Evolutionary conservation across 257 asterid genomes (phyloP), one percentile per base, ranked within the genome.

Genomic region (Perilla frutescens): DNA sequence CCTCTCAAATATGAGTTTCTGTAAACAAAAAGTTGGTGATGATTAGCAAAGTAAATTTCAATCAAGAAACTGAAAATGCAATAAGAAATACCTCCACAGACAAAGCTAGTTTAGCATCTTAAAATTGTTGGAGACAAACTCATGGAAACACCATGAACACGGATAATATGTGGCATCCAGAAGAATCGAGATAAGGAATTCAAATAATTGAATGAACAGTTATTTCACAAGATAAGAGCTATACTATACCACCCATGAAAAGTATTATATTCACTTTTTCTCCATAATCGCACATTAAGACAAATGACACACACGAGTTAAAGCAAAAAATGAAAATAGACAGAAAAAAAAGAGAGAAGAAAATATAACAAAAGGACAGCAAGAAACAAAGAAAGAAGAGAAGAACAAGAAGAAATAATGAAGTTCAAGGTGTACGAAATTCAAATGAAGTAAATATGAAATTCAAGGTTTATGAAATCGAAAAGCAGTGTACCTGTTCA

Each of bases 1-100:
- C 79, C 80, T 88, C 85, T 91, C 99, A 79, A 94, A 94, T 84
- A 94, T 92, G 85, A 94, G 93, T 94, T 82, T 94, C 98, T 94
- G 89, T 65, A 57, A 67, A 68, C 56, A 51, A 70, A 57, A 80
- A 48, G 60, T 32, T n/a, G 66, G 8, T 58, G 68, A 63, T 66
- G 60, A 74, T 80, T 68, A 75, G 77, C 65, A 45, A 40, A 62
- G 31, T 13, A 31, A 40, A 51, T 66, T 66, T 49, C 36, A 32
- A 71, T 44, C 3, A 59, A 36, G 62, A 75, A 20, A 12, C 58
- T 7, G 13, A 64, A 68, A 69, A 72, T 20, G 62, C 20, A 73
- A 48, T 29, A 36, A 47, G 44, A 82, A 20, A 64, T 62, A 68
- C 62, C 59, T 55, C 29, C 67, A 34, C 15, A 13, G 62, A 45